A percentile compares a stretch with the other conserved stretches of the same genome.
Evolutionary conservation across 2,329 filamentous ascomycete genomes (phyloP).

Genomic region (Calonectria leucothoes): DNA sequence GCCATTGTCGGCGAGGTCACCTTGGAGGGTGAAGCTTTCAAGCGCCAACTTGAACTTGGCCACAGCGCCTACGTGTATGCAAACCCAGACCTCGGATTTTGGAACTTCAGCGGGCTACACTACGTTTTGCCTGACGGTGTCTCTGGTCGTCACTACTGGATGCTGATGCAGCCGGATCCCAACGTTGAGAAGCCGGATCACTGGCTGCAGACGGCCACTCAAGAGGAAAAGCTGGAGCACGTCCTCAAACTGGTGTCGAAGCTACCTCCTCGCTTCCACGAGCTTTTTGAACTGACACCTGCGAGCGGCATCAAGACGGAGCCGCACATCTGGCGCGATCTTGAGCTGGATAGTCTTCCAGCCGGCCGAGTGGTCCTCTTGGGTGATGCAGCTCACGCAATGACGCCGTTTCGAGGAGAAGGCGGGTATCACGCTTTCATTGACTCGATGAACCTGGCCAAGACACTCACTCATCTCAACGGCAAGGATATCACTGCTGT

Average conservation of each 20-base stretch:
- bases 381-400: background rate
- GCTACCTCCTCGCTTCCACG: background rate
- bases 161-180: background rate
- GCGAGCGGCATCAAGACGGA: background rate
- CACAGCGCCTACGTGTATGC: background rate
- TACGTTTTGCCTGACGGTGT: background rate
- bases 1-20: background rate
- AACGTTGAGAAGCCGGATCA: background rate
- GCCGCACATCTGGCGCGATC: background rate
- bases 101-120: background rate
- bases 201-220: background rate
- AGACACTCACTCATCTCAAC: background rate
- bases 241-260: background rate
- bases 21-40: background rate
- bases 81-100: background rate
- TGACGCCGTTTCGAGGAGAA: background rate
- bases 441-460: background rate
- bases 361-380: background rate
- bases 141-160: background rate
- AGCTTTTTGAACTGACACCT: background rate
- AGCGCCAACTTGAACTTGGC: background rate
- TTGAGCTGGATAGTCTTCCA: background rate
- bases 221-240: background rate
- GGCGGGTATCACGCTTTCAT: background rate
- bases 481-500: background rate